Evolutionary conservation across 805 yeast species (phyloP), one percentile per base, ranked within the genome.

Genomic region (Yueomyces sp.): DNA sequence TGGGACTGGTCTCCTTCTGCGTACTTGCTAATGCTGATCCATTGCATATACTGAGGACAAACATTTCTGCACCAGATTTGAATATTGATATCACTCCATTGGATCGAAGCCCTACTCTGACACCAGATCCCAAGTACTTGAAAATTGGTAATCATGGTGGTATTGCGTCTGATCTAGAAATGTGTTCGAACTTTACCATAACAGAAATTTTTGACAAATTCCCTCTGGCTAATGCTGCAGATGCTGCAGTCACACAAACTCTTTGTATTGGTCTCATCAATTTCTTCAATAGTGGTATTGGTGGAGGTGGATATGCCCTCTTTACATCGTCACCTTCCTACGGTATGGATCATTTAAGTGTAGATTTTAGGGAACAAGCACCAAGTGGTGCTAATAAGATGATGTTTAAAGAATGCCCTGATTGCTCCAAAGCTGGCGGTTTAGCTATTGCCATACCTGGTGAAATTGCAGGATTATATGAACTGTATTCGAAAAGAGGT

Each of bases 371-470:
- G 48, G 98, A 90, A 59, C 76, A 74, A 67, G 95, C 96, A 0
- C 96, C 97, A 0, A 61, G 56, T 2, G 53, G 42, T 1, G 75
- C 92, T 3, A 65, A 66, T 52, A 73, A 74, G 49, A 68, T 79
- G 49, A 86, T 88, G 95, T 87, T 66, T 49, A 61, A 65, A 36
- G 57, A 57, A 4, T 44, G 49, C 29, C 65, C 67, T 12, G 75
- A 74, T 8, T 59, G 72, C 11, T 72, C 94, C 0, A 73, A 74
- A 50, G 63, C 79, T 26, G 96, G 96, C 3, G 98, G 96, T 0
- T 64, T 86, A n/a, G 85, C 96, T 0, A 77, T 79, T 7, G 97
- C 77, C 2, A 76, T 83, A 26, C 98, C 98, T 0, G 98, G 98
- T 8, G 97, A 90, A 59, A 53, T 90, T 40, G 79, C 78, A 46